Evolutionary conservation across 2,329 filamentous ascomycete species (phyloP).

Genomic region (Alternaria sp.): DNA sequence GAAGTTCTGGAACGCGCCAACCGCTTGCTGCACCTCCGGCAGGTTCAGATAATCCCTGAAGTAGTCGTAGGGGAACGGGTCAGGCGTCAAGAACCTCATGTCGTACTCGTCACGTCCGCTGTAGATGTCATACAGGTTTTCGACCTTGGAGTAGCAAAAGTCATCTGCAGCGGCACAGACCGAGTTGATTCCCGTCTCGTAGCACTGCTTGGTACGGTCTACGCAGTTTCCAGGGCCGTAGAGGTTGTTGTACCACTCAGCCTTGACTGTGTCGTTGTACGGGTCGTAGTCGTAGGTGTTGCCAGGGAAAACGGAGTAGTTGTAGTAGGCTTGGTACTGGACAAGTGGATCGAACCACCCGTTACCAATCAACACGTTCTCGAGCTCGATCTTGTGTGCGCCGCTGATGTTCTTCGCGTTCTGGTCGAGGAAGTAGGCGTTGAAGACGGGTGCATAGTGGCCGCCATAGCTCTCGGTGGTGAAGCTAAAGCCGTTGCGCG

Average conservation of each 20-base stretch:
- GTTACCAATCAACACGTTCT: slow-evolving; percentile 63
- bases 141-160: slow-evolving; percentile 63
- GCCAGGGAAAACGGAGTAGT: slow-evolving; percentile 62
- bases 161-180: slow-evolving; percentile 62
- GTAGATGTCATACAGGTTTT: slow-evolving; percentile 59
- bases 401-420: slow-evolving; percentile 54
- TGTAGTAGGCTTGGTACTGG: slow-evolving; percentile 65
- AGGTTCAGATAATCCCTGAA: slow-evolving; percentile 66
- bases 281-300: slow-evolving; percentile 64
- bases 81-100: slow-evolving; percentile 61
- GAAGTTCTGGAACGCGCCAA: slow-evolving; percentile 68
- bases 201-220: slow-evolving; percentile 64
- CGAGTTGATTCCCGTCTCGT: slow-evolving; percentile 57
- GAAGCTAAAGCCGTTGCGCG: slow-evolving; percentile 60
- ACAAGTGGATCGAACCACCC: slow-evolving; percentile 65
- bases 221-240: slow-evolving; percentile 68
- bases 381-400: slow-evolving; percentile 57
- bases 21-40: slow-evolving; percentile 60
- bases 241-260: slow-evolving; percentile 64
- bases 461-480: slow-evolving; percentile 65
- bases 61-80: slow-evolving; percentile 65
- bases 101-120: slow-evolving; percentile 66
- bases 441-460: slow-evolving; percentile 65
- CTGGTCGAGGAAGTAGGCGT: slow-evolving; percentile 56
- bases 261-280: slow-evolving; percentile 58